Evolutionary conservation across 257 asterid genomes (phyloP), one percentile per base, ranked within the genome.

Genomic region (Pogostemon cablin): DNA sequence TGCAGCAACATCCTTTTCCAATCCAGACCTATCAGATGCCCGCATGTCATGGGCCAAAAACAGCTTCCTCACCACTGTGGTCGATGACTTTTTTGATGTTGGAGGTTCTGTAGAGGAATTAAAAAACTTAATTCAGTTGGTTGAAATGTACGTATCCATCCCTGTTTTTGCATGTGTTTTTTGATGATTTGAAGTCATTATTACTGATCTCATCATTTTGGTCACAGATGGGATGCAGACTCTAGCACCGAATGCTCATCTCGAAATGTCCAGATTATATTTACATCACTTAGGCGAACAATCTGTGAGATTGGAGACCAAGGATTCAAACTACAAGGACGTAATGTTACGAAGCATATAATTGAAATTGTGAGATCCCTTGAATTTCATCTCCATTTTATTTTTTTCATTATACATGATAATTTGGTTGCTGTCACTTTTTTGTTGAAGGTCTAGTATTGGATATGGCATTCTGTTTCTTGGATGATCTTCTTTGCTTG

Each of bases 21-120:
- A 84, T 47, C 96, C 96, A 56, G 96, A 93, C 67, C 82, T 86
- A 67, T 86, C 86, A 37, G 96, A 93, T 76, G 90, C 96, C 6
- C 95, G 99, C 65, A 77, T 93, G 80, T 82, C 95, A 11, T 93
- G 98, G 98, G 98, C 98, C 75, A 88, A 89, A 81, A 91, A 87
- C 67, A 88, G 87, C 49, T 81, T 90, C 41, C 85, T 93, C 25
- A 89, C 97, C 44, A 87, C 97, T 42, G 96, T 93, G 73, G 90
- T 93, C 1, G 97, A 93, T 75, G 99, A 93, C 84, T 89, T 93
- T 71, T 93, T 91, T 48, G 99, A 93, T 49, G 75, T 85, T 55
- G 97, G 91, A 56, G 99, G 95, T 66, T 91, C 99, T 55, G 41
- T 83, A 7, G 93, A 89, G 70, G 99, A 93, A 82, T 70, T 93